phyloP scores from a whole-genome alignment of 495 filamentous ascomycete genomes.

The Parmelia sp. region DNA sequence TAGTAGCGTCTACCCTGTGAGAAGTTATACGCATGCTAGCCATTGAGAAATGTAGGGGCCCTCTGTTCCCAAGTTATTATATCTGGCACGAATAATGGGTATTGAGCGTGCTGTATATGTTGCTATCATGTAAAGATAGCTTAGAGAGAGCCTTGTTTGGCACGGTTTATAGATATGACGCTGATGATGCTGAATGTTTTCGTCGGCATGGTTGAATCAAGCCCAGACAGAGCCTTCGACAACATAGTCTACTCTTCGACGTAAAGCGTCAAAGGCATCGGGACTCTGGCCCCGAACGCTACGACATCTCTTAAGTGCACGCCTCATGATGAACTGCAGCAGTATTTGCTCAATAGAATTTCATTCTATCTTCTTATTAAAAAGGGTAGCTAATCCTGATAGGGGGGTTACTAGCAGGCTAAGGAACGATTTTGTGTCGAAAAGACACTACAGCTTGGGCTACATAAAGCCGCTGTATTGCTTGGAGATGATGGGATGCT shows the following conservation, averaged over 20 bases:
- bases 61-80: neutral
- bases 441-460: neutral
- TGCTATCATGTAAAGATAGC: neutral
- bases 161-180: neutral
- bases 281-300: no score
- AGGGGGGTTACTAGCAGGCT: neutral
- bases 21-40: neutral
- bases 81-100: neutral
- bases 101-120: neutral
- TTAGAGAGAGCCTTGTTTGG: neutral
- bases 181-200: neutral
- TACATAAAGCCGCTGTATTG: no score
- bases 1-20: constrained; percentile 27
- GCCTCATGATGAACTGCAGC: no score
- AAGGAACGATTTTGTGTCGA: neutral
- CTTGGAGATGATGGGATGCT: no score
- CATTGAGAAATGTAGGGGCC: neutral
- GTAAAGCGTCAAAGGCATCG: no score
- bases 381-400: neutral
- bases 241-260: neutral
- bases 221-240: neutral
- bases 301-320: no score
- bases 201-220: neutral
- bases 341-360: no score
- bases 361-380: neutral